These are phyloP conservation scores for Helminthosporium solani DNA, from an alignment of 2,329 filamentous ascomycete species.

Conservation along the genomic window DNA sequence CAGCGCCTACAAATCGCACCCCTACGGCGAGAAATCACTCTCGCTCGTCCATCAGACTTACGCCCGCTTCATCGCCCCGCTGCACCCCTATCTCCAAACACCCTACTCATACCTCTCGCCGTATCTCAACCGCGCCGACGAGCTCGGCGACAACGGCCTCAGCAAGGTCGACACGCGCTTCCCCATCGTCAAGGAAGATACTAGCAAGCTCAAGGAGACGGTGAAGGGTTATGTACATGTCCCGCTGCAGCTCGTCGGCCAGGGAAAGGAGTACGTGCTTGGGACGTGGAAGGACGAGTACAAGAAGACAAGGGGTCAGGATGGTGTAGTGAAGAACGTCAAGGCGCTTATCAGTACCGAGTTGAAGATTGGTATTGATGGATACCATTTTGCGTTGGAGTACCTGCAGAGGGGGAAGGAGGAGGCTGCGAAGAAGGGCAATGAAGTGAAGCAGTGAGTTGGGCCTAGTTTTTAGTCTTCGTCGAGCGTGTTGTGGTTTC, in stretches of 20 bases:
- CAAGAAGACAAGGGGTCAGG: slow-evolving; percentile 39
- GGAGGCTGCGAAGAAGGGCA: slow-evolving; percentile 34
- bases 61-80: slow-evolving; percentile 71
- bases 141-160: slow-evolving; percentile 42
- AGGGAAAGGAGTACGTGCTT: slow-evolving; percentile 38
- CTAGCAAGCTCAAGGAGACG: slow-evolving; percentile 42
- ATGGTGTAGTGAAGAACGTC: slow-evolving; percentile 38
- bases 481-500: background rate
- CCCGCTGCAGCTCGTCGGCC: slow-evolving; percentile 27
- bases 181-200: slow-evolving; percentile 53
- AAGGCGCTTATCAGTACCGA: slow-evolving; percentile 43
- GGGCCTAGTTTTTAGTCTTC: no score
- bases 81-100: slow-evolving; percentile 74
- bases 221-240: slow-evolving; percentile 27
- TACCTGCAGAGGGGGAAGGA: slow-evolving; percentile 40
- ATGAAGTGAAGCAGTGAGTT: slow-evolving; percentile 38
- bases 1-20: slow-evolving; percentile 75
- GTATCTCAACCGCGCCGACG: slow-evolving; percentile 80
- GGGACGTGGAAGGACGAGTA: slow-evolving; percentile 44
- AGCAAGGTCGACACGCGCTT: slow-evolving; percentile 40
- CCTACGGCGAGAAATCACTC: slow-evolving; percentile 80
- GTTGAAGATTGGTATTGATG: slow-evolving; percentile 41
- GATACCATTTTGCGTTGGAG: slow-evolving; percentile 27
- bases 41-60: slow-evolving; percentile 74
- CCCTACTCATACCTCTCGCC: slow-evolving; percentile 82